Evolutionary conservation across 208 protist species (phyloP), one percentile per base, ranked within the genome.

Genomic region (Trypanosoma theileri): DNA sequence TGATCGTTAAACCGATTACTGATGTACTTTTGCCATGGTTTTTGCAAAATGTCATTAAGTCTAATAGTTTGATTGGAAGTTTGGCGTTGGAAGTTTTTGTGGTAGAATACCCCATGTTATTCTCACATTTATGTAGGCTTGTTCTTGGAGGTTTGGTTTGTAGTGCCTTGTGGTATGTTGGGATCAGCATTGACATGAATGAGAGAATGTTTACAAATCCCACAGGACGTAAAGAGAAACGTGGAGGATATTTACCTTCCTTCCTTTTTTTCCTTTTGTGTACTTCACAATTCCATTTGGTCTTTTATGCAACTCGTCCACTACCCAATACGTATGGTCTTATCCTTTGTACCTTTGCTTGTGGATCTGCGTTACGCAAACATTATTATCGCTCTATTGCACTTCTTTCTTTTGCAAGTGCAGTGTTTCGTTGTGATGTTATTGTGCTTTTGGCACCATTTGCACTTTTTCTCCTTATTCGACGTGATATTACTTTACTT

Each of bases 281-380:
- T 40, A 31, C 63, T 11, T 45, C 40, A 17, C 91, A 98, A 71
- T 98, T 98, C 71, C 95, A 98, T 69, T 24, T 94, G 14, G 28
- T 94, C 0, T 98, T 96, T 78, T 98, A 98, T 74, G 71, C 81
- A 12, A 86, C 72, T 11, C 77, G 96, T 22, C 63, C 92, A 45
- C 80, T 98, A 12, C 94, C 95, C 21, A 98, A 98, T 73, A 92
- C 85, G 1, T 98, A 95, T 69, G 96, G 91, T 10, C 55, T 95
- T 7, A 50, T 88, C 48, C 40, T 84, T 44, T 55, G 56, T 60
- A 81, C 69, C 50, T 16, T 85, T 17, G 89, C 84, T 8, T 80
- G 82, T n/a, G 73, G 71, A 24, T 71, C 44, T 41, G 82, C 77
- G 59, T 56, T 93, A 42, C 64, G 77, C 14, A 64, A 61, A 6